These are phyloP conservation scores for Boletus huronensis DNA, from an alignment of 768 basidiomycete genomes.

Conservation along the genomic window DNA sequence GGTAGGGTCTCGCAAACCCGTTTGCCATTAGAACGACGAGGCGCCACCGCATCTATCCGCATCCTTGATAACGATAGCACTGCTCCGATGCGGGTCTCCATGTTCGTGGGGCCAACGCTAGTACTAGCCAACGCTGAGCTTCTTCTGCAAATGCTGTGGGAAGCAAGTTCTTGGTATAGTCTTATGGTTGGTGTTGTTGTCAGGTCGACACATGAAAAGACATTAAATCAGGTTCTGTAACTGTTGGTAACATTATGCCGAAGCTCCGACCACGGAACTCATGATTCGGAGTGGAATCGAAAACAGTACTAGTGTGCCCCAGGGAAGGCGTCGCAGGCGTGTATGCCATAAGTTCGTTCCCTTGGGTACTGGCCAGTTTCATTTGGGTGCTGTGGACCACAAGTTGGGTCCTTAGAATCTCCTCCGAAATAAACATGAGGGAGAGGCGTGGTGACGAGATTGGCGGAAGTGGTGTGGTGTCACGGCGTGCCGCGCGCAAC, in stretches of 20 bases:
- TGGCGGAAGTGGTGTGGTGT: not conserved
- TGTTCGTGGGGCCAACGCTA: not conserved
- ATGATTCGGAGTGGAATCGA: slow-evolving; percentile 3
- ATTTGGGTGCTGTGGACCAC: slow-evolving; percentile 1
- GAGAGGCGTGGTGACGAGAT: not conserved
- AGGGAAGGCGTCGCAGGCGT: slow-evolving; percentile 7
- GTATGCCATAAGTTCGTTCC: not conserved
- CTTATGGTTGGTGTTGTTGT: not conserved
- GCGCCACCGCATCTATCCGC: not conserved
- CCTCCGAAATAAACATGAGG: slow-evolving; percentile 13
- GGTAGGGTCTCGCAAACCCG: not conserved
- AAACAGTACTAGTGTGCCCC: too few species aligned
- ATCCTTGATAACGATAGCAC: not conserved
- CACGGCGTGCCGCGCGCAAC: slow-evolving; percentile 7
- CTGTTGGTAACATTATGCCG: not conserved
- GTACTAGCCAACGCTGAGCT: not conserved
- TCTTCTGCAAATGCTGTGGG: slow-evolving; percentile 2
- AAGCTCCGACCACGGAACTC: slow-evolving; percentile 2
- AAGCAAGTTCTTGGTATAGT: not conserved
- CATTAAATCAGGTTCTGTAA: not conserved
- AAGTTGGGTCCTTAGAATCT: not conserved
- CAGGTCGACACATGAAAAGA: slow-evolving; percentile 6
- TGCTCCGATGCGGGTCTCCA: not conserved
- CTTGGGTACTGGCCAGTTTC: not conserved
- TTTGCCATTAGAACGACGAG: not conserved